These are phyloP conservation scores for Solanum ahanhuiri DNA, from an alignment of 257 asterid genomes.

Conservation along the genomic window DNA sequence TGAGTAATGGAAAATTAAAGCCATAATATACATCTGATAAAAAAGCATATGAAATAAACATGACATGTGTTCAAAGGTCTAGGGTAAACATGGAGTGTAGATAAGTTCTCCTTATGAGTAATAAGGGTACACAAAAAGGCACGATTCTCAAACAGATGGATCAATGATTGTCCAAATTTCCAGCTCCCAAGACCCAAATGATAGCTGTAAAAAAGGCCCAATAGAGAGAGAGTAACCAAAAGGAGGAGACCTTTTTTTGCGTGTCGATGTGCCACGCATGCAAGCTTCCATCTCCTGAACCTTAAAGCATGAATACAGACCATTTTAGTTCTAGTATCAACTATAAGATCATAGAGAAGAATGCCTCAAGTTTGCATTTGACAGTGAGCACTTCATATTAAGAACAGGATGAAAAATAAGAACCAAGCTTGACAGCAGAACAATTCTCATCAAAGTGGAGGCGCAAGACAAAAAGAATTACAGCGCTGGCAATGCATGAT, in stretches of 20 bases:
- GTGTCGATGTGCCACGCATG: constrained; percentile 79
- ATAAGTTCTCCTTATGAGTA: background rate
- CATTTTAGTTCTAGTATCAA: background rate
- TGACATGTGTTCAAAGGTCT: background rate
- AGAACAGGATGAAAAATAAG: background rate
- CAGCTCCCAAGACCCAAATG: background rate
- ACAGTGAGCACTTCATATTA: background rate
- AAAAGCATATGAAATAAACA: background rate
- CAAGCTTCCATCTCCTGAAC: constrained; percentile 86
- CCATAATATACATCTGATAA: background rate
- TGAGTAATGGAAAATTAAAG: background rate
- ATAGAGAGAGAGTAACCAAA: background rate
- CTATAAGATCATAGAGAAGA: background rate
- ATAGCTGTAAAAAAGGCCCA: background rate
- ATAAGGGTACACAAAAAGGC: background rate
- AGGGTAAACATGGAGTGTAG: background rate
- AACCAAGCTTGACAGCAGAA: background rate
- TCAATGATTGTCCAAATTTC: background rate
- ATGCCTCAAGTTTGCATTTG: background rate
- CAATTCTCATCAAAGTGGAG: background rate
- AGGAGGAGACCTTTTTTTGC: constrained; percentile 42
- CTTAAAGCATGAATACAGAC: constrained; percentile 24
- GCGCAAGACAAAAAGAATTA: background rate
- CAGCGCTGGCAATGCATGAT: background rate
- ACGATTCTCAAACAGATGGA: background rate